Evolutionary conservation across 352 stramenopile genomes (phyloP), one percentile per base, ranked within the genome.

Genomic region (Globisporangium barbulae): DNA sequence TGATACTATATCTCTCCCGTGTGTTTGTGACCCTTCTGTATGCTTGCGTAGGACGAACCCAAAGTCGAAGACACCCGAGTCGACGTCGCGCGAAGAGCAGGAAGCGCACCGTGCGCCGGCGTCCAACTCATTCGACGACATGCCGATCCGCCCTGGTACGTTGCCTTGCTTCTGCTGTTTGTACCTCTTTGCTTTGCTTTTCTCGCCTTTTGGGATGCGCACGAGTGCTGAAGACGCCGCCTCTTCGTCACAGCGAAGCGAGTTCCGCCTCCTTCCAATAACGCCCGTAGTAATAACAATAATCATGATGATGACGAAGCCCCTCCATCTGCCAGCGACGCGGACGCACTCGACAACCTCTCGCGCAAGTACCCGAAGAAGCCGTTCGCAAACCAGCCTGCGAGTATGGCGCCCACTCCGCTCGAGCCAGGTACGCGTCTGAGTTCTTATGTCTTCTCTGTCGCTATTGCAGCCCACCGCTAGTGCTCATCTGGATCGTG

Each of bases 311-410:
- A 57, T 66, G 55, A 62, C 41, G 55, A 68, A 68, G 62, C 62
- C n/a, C 31, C 28, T n/a, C 45, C 72, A 50, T 41, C 35, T 41
- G 64, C 49, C 35, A 67, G 71, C 53, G 56, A 41, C 52, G 73
- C 58, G 59, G 78, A 90, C 72, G 68, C 80, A 31, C 76, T 91
- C 39, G 83, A 91, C 63, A 78, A 67, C n/a, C 68, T 91, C 42
- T 86, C 80, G 35, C 76, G 77, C 57, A 76, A 74, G 68, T 91
- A 81, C 41, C 80, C 83, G 17, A 88, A 83, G 62, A 86, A 85
- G 61, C 63, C 65, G 10, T 28, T 72, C 53, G 8, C 69, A 15
- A 67, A 76, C 31, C 61, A 42, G 17, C 6, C 19, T 42, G n/a
- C 56, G n/a, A 64, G 61, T 13, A 37, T 67, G 15, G 31, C 61